phyloP scores from a whole-genome alignment of 257 asterid species.

The Penstemon barbatus region DNA sequence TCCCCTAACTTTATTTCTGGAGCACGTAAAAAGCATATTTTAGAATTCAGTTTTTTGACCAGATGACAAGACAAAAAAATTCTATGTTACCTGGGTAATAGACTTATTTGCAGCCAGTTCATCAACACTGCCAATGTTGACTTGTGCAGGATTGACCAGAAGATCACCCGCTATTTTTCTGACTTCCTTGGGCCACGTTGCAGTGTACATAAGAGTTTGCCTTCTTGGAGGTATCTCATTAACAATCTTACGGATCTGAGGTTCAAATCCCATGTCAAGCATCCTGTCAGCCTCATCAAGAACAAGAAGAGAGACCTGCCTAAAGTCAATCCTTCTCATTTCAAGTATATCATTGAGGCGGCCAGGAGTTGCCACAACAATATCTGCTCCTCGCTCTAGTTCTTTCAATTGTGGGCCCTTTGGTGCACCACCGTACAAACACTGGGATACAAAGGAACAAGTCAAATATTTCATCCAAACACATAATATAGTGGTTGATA shows the following conservation, averaged over 20 bases:
- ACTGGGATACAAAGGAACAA: slow-evolving; percentile 48
- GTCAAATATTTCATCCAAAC: slow-evolving; percentile 20
- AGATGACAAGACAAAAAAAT: not conserved
- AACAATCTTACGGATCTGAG: slow-evolving; percentile 95
- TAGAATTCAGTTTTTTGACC: slow-evolving; percentile 15
- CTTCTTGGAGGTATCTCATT: slow-evolving; percentile 91
- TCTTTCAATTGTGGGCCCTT: slow-evolving; percentile 87
- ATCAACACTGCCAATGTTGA: slow-evolving; percentile 90
- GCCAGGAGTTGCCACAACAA: slow-evolving; percentile 98
- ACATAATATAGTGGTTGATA: not conserved
- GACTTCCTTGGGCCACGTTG: slow-evolving; percentile 99
- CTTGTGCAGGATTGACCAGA: slow-evolving; percentile 84
- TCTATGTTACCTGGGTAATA: slow-evolving; percentile 72
- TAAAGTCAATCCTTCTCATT: slow-evolving; percentile 85
- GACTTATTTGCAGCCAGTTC: slow-evolving; percentile 94
- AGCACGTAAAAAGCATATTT: not conserved
- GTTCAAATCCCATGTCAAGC: slow-evolving; percentile 99
- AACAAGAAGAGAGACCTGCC: slow-evolving; percentile 90
- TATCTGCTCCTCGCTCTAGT: slow-evolving; percentile 88
- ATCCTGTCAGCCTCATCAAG: slow-evolving; percentile 99
- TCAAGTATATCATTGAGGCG: slow-evolving; percentile 98
- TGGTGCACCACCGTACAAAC: slow-evolving; percentile 97
- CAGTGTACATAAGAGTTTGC: slow-evolving; percentile 99
- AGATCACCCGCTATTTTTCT: slow-evolving; percentile 89
- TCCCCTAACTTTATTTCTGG: not conserved